A percentile compares a stretch with the other conserved stretches of the same genome.
Conservation (phyloP, 192 early-diverging fungal species). For the Phycomyces blakesleeanus region DNA sequence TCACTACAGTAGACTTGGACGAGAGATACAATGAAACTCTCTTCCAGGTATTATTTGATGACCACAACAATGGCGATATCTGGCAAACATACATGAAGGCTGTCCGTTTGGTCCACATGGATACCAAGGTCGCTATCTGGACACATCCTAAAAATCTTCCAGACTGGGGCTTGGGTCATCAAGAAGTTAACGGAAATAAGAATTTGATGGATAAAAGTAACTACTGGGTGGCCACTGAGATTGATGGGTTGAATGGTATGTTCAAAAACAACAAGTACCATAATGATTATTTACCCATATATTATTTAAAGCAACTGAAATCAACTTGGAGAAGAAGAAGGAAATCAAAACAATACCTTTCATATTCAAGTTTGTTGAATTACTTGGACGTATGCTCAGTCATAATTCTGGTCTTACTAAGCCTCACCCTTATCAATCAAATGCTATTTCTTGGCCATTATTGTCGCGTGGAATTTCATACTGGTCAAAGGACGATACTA, state of each 20-base stretch:
- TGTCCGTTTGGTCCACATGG: slow-evolving; percentile 71
- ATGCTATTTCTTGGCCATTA: slow-evolving; percentile 86
- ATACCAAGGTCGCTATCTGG: slow-evolving; percentile 77
- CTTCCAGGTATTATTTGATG: slow-evolving; percentile 59
- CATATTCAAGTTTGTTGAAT: slow-evolving; percentile 79
- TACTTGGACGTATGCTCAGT: slow-evolving; percentile 84
- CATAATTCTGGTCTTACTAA: slow-evolving; percentile 87
- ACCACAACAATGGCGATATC: slow-evolving; percentile 41
- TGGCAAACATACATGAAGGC: slow-evolving; percentile 58
- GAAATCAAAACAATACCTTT: slow-evolving; percentile 59
- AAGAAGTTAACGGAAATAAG: slow-evolving; percentile 94
- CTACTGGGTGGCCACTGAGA: slow-evolving; percentile 76
- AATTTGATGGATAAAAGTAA: slow-evolving; percentile 68
- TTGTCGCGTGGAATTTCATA: slow-evolving; percentile 85
- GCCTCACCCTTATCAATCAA: slow-evolving; percentile 88
- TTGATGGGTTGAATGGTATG: slow-evolving; percentile 71
- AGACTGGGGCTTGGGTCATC: slow-evolving; percentile 83
- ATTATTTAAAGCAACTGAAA: slow-evolving; percentile 34
- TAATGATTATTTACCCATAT: neutral
- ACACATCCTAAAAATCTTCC: slow-evolving; percentile 69
- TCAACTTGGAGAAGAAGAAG: slow-evolving; percentile 48
- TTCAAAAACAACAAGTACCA: neutral
- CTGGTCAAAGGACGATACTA: slow-evolving; percentile 76
- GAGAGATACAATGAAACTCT: slow-evolving; percentile 56
- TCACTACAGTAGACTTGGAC: slow-evolving; percentile 56